These are phyloP conservation scores for Saccharomycodes ludwigii DNA, from an alignment of 805 yeast genomes.

Conservation along the genomic window DNA sequence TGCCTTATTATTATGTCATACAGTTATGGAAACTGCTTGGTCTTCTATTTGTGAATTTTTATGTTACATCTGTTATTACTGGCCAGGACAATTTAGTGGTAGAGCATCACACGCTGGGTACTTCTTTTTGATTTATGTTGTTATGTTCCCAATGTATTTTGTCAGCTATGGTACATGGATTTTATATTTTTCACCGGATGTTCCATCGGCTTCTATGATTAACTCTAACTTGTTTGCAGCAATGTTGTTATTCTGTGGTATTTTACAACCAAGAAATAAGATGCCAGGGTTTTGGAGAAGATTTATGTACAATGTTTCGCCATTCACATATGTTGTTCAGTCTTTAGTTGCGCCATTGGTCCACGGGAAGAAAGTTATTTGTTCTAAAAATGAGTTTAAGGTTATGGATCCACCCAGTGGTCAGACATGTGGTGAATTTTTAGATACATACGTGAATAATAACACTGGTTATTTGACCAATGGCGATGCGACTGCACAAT, in stretches of 20 bases:
- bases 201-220: slow-evolving; percentile 30
- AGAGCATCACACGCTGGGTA: slow-evolving; percentile 39
- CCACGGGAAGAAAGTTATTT: slow-evolving; percentile 26
- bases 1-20: slow-evolving; percentile 36
- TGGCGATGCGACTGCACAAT: slow-evolving; percentile 34
- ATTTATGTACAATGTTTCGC: slow-evolving; percentile 34
- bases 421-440: slow-evolving; percentile 36
- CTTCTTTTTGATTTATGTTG: slow-evolving; percentile 35
- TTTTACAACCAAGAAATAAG: slow-evolving; percentile 30
- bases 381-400: slow-evolving; percentile 27
- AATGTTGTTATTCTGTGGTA: slow-evolving; percentile 43
- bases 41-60: slow-evolving; percentile 31
- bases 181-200: slow-evolving; percentile 32
- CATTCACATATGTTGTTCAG: slow-evolving; percentile 37
- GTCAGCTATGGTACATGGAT: slow-evolving; percentile 43
- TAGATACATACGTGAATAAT: slow-evolving; percentile 22
- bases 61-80: slow-evolving; percentile 34
- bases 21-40: slow-evolving; percentile 36
- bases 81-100: slow-evolving; percentile 33
- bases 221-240: slow-evolving; percentile 37
- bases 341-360: slow-evolving; percentile 29
- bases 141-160: slow-evolving; percentile 39
- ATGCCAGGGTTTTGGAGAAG: slow-evolving; percentile 40
- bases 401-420: slow-evolving; percentile 33
- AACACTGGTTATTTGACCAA: slow-evolving; percentile 35